These are phyloP conservation scores for Dissophora ornata DNA, from an alignment of 192 early-diverging fungal species.

Conservation along the genomic window DNA sequence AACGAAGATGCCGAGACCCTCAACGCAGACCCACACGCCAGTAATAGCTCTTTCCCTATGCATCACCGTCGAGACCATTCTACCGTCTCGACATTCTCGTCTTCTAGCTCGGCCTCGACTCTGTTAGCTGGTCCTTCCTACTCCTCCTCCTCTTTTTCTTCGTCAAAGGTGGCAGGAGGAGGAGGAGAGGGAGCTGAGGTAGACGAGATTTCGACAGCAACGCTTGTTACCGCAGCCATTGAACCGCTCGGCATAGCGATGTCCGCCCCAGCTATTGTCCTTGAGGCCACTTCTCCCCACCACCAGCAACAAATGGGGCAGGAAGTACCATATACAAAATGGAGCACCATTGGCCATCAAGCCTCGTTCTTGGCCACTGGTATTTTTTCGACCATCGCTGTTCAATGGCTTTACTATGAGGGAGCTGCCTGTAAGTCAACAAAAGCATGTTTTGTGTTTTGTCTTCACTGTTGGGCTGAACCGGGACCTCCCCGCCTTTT, in stretches of 20 bases:
- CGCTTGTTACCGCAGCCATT: background rate
- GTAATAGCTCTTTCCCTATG: background rate
- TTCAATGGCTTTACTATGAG: slow-evolving; percentile 69
- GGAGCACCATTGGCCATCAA: slow-evolving; percentile 60
- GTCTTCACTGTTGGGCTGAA: too few relatives aligned
- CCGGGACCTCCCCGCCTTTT: too few relatives aligned
- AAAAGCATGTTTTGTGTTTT: background rate
- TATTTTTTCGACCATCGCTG: slow-evolving; percentile 62
- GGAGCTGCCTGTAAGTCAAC: slow-evolving; percentile 65
- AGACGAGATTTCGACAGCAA: slow-evolving; percentile 14
- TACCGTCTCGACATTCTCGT: background rate
- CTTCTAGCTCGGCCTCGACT: background rate
- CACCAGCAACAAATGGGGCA: slow-evolving; percentile 1
- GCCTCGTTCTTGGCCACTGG: slow-evolving; percentile 62
- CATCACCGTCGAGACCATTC: background rate
- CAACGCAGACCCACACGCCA: background rate
- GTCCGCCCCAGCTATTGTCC: background rate
- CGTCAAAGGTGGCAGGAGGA: too few relatives aligned
- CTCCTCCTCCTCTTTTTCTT: too few relatives aligned
- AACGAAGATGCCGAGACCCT: background rate
- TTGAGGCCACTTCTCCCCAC: background rate
- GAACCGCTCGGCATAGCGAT: slow-evolving; percentile 11
- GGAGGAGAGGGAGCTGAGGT: too few relatives aligned
- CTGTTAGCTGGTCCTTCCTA: too few relatives aligned
- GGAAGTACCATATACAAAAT: slow-evolving; percentile 26